These are phyloP conservation scores for Phytopythium kandeliae DNA, from an alignment of 352 stramenopile species.

Conservation along the genomic window DNA sequence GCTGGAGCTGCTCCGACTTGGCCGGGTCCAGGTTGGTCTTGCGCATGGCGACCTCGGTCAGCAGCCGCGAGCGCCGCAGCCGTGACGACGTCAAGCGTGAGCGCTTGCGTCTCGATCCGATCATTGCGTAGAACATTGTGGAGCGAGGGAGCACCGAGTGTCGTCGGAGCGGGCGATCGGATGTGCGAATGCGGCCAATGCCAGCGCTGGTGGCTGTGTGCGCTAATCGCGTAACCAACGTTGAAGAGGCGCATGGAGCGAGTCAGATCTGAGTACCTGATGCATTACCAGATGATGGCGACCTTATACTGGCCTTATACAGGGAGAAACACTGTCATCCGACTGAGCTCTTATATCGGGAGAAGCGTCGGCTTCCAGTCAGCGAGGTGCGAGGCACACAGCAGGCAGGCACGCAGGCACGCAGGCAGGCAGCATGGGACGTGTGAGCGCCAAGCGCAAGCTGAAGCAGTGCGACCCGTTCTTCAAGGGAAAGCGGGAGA, in stretches of 20 bases:
- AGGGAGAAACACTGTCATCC: too few relatives aligned
- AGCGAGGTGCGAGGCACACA: not conserved
- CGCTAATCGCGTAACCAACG: not conserved
- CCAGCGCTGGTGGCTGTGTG: too few relatives aligned
- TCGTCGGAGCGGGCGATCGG: not conserved
- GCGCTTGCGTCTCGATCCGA: conserved; percentile 38
- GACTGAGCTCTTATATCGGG: conserved; percentile 10
- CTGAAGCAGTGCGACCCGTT: conserved; percentile 85
- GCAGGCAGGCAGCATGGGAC: conserved; percentile 32
- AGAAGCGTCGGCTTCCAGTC: conserved; percentile 17
- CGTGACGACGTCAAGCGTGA: conserved; percentile 40
- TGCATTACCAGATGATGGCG: too few relatives aligned
- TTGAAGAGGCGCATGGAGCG: not conserved
- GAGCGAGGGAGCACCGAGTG: not conserved
- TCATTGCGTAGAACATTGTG: conserved; percentile 5
- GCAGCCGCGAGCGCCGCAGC: conserved; percentile 42
- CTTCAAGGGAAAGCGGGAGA: conserved; percentile 76
- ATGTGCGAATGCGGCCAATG: too few relatives aligned
- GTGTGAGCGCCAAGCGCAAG: conserved; percentile 73
- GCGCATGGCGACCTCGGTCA: conserved; percentile 55
- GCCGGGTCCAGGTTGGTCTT: conserved; percentile 58
- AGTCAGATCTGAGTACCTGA: not conserved
- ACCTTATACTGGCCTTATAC: too few relatives aligned
- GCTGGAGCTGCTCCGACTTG: conserved; percentile 54
- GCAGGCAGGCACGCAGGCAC: too few relatives aligned